phyloP scores from a whole-genome alignment of 2,329 filamentous ascomycete species.

The Xylogone sp. region DNA sequence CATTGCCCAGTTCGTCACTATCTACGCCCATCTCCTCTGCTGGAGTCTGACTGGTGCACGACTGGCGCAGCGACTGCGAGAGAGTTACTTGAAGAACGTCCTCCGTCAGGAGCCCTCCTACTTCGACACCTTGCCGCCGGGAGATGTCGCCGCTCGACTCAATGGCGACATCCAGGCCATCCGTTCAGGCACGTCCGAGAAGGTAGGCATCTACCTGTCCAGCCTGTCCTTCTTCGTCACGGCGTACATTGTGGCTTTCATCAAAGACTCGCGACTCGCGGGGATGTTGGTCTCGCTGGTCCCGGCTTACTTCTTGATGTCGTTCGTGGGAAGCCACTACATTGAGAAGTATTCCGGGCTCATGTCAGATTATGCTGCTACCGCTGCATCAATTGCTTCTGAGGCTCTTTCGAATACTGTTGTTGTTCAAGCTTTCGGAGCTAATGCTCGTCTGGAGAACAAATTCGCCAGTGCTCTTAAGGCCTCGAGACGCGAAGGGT shows the following conservation, averaged over 20 bases:
- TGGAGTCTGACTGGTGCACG: slow-evolving; percentile 54
- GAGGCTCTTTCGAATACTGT: slow-evolving; percentile 46
- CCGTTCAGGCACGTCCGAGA: slow-evolving; percentile 54
- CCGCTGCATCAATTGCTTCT: slow-evolving; percentile 48
- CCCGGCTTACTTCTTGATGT: slow-evolving; percentile 31
- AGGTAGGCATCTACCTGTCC: slow-evolving; percentile 52
- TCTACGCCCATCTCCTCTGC: slow-evolving; percentile 60
- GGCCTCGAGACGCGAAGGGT: slow-evolving; percentile 36
- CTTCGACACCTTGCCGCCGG: slow-evolving; percentile 49
- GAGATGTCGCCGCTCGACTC: slow-evolving; percentile 47
- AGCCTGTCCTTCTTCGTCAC: slow-evolving; percentile 54
- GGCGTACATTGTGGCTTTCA: slow-evolving; percentile 56
- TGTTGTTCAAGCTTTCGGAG: slow-evolving; percentile 50
- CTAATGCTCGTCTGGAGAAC: slow-evolving; percentile 42
- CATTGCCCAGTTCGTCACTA: slow-evolving; percentile 57
- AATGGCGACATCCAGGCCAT: slow-evolving; percentile 54
- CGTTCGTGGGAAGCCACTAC: slow-evolving; percentile 44
- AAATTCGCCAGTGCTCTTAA: slow-evolving; percentile 43
- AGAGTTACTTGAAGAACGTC: slow-evolving; percentile 46
- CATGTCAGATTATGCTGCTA: slow-evolving; percentile 42
- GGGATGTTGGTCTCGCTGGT: slow-evolving; percentile 50
- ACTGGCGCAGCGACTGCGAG: slow-evolving; percentile 49
- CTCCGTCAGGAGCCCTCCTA: slow-evolving; percentile 50
- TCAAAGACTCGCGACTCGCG: slow-evolving; percentile 50
- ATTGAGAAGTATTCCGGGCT: slow-evolving; percentile 38